Base-by-base conservation (phyloP, 164 flowering plant species). In the Annona cherimola region DNA sequence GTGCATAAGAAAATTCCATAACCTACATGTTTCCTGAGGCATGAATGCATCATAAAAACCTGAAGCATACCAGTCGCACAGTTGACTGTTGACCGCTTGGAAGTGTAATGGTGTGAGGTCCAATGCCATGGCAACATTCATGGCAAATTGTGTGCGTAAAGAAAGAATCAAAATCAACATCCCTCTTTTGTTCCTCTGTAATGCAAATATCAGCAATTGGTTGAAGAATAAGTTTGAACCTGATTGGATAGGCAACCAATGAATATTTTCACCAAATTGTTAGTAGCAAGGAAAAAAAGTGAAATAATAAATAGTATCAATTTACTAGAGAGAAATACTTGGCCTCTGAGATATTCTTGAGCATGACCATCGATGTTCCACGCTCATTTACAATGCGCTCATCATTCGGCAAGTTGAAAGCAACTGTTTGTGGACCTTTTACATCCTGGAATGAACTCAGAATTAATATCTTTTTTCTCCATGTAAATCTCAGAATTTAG, bases 61-160 rank as follows among this genome's bases (percentile, higher is more conserved):
- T 50, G 66, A 5, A 68, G 76, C 86, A 70, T 62, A 94, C 98
- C 93, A 86, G 69, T 92, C 98, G 89, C 77, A 94, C 98, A 4
- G 95, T 94, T 42, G 98, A 92, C 73, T 81, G 75, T 71, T 83
- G 84, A 65, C 98, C 98, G 79, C 79, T 80, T 45, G 98, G 97
- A 77, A 92, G 95, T 66, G 76, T 84, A 63, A 94, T 94, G 61
- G 84, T 80, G 80, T 94, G 98, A 76, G 98, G 98, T 61, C 98
- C 98, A 81, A 92, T 94, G 45, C 97, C 98, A 81, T 94, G 98
- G 81, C 92, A 87, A 79, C 98, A 94, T 79, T 94, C 98, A 79
- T 92, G 98, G 81, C 96, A 94, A 71, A 92, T 83, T 61, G 91
- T 92, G 79, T 94, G 98, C 74, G 97, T 94, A 81, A 94, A 94